Evolutionary conservation across 805 yeast genomes (phyloP), one percentile per base, ranked within the genome.

Genomic region (Metschnikowia kofuensis): DNA sequence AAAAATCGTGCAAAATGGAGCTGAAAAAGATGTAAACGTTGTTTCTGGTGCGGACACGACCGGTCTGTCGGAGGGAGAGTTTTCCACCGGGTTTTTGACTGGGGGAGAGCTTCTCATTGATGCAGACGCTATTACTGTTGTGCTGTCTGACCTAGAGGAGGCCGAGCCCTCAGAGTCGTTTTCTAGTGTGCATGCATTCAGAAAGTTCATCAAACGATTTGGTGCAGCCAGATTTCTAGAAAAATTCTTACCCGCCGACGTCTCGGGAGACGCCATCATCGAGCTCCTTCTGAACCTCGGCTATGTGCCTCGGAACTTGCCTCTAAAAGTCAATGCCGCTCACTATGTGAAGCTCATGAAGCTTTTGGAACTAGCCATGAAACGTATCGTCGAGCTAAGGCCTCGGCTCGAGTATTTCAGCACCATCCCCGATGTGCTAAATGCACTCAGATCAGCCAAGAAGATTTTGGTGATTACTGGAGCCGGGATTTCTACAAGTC

Each of bases 401-500:
- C 68, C 78, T 2, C 70, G 87, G 52, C 58, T 85, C 26, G 73
- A 77, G 2, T 65, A 72, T 45, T 80, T 86, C 55, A 67, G 73
- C 45, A 79, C 85, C 0, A 58, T 88, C 2, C 85, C 83, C 10
- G 81, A 83, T 51, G 80, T 85, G 1, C 65, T 80, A 2, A 72
- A 69, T 1, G 58, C 58, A 28, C 50, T 66, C 31, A 29, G 32
- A n/a, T 26, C 39, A 9, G 56, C 64, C 27, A 51, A 54, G 39
- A 84, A 80, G 37, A 76, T 90, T 10, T 60, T 91, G 50, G 90
- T 90, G 0, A 64, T 90, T 21, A 88, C 96, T 0, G 97, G 97
- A 13, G 97, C 97, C 0, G 97, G 97, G 26, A 89, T 90, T 47
- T 87, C 95, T 34, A 89, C 97, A 2, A 82, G 89, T 1, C 68